Base-by-base conservation (phyloP, 805 yeast genomes). In the Metschnikowia cerradonensis region DNA sequence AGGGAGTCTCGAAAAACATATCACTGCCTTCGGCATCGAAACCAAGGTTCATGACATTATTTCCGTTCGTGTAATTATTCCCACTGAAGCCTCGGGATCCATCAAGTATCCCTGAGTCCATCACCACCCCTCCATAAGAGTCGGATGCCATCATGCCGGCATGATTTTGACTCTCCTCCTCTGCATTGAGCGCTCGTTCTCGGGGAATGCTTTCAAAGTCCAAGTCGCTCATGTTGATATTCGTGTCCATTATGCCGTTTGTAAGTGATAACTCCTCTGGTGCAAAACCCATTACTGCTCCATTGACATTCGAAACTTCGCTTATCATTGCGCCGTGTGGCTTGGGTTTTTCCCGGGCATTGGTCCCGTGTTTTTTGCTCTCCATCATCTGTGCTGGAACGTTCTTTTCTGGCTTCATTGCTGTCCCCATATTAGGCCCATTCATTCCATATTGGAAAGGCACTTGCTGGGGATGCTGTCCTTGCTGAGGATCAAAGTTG, bases 61-160 rank as follows among this genome's bases (percentile, higher is more conserved):
- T 42, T 5, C 20, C 45, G 3, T 17, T 17, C 19, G 37, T 10
- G 20, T 42, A 33, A 34, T 20, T 22, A 33, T 42, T 42, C 13
- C 45, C 45, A n/a, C 11, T 4, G n/a, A 34, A 42, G 14, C 45
- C 38, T 10, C 38, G 45, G 10, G 45, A 15, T 23, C 45, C 45
- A 32, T 33, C 45, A 17, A 42, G 38, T 20, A 42, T 14, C 11
- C 38, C 45, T 20, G 33, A 10, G 13, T 42, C 38, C 38, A 42
- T 33, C 22, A 26, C 34, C 22, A 40, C 22, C 8, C 45, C 45
- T 32, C 20, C 45, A 19, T 33, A 33, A 34, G 45, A 42, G 45
- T 42, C 45, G 31, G 30, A 4, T n/a, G 38, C 45, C 38, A 33
- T 42, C 45, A 42, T 42, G 45, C 45, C 45, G 19, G 45, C 45